Base-by-base conservation (phyloP, 208 protist genomes). In the Trypanosoma lewisi region DNA sequence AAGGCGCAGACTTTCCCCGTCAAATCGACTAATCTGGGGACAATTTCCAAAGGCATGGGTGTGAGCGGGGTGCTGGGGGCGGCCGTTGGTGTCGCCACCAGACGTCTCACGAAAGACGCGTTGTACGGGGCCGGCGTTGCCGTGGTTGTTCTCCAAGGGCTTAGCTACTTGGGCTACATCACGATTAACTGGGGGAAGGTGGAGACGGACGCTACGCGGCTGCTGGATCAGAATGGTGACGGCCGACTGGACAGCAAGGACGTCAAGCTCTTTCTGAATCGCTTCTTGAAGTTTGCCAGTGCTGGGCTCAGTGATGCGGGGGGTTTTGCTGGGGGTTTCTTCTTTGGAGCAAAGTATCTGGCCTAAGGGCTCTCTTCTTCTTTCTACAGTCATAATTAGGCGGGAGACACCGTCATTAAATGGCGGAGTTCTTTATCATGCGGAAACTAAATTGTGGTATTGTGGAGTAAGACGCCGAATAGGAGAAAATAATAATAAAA, bases 141-240 rank as follows among this genome's bases (percentile, higher is more conserved):
- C 51, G 71, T 93, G 33, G 68, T 76, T 16, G 71, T 72, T 3
- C 67, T 93, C 4, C 80, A 89, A 72, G 67, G 63, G 37, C 76
- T 87, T 17, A 65, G 63, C 65, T 86, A 80, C 71, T 30, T 82
- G 16, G 80, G 82, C 48, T 80, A 83, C 72, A 80, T 92, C 68
- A 63, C 55, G 16, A 78, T 93, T 39, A 69, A 86, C 71, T 87
- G 79, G 78, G 78, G 56, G 60, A 81, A 63, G 49, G 73, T 93
- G 47, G 54, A 79, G 30, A 53, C 61, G 2, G 73, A 75, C 21
- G 30, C 85, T 34, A 57, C 42, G 42, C 75, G 80, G 63, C 69
- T 62, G 42, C 64, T 58, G 7, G 75, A 85, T 36, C 73, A 78
- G 61, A 85, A 86, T 67, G 63, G 61, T 19, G 80, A 85, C 54